Conservation (phyloP, 2,329 filamentous ascomycete genomes). For the Claviceps spartinae region DNA sequence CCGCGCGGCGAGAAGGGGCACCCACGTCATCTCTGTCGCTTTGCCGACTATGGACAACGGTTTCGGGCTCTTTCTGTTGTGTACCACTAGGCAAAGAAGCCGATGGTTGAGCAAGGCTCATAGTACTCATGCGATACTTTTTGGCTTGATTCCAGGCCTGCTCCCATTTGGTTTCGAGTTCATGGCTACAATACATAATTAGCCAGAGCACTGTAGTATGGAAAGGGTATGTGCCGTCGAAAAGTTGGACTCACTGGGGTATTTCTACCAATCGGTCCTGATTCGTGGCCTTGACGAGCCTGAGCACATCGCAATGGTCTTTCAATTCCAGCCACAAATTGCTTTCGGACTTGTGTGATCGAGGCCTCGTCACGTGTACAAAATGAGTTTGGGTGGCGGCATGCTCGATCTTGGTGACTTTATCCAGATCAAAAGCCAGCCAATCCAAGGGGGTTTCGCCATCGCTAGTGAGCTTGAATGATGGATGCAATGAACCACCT, state of each 20-base stretch:
- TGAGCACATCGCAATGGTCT: not conserved
- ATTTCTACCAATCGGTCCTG: not conserved
- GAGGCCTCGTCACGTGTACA: conserved; percentile 13
- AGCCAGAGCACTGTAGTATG: not conserved
- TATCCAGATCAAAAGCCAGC: conserved; percentile 5
- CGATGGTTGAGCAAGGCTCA: not conserved
- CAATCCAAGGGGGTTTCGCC: not conserved
- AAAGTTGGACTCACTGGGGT: not conserved
- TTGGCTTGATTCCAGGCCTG: not conserved
- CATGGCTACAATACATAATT: not conserved
- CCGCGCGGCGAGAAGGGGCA: not conserved
- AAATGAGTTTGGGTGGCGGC: conserved; percentile 8
- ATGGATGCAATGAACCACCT: not conserved
- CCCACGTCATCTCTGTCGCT: not conserved
- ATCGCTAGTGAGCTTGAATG: not conserved
- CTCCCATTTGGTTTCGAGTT: not conserved
- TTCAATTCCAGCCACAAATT: conserved; percentile 13
- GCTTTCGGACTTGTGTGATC: not conserved
- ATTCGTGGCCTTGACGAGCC: not conserved
- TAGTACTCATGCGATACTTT: not conserved
- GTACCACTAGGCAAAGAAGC: not conserved
- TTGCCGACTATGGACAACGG: not conserved
- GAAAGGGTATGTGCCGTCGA: not conserved
- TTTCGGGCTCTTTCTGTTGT: not conserved
- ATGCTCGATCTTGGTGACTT: conserved; percentile 6